Evolutionary conservation across 306 rosid genomes (phyloP).

Genomic region (Medicago ruthenica): DNA sequence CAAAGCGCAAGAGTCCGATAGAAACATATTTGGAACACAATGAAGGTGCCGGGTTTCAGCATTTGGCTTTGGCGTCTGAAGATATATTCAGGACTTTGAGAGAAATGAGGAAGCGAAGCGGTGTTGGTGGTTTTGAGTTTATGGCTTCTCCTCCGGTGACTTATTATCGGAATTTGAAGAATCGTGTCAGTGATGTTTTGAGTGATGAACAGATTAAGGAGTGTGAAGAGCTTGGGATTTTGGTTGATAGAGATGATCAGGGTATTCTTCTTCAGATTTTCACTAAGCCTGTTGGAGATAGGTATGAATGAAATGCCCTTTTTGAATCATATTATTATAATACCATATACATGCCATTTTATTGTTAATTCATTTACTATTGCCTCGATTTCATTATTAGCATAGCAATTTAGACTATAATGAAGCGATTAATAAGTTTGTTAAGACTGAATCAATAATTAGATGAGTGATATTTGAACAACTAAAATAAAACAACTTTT

Average conservation of each 20-base stretch:
- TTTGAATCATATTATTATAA: neutral
- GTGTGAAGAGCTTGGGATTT: slow-evolving; percentile 87
- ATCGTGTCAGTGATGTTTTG: slow-evolving; percentile 69
- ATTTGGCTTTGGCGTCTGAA: slow-evolving; percentile 62
- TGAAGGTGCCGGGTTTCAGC: slow-evolving; percentile 92
- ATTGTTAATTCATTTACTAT: neutral
- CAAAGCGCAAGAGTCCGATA: slow-evolving; percentile 89
- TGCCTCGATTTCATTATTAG: neutral
- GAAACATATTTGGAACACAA: slow-evolving; percentile 93
- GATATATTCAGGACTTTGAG: slow-evolving; percentile 75
- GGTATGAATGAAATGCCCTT: slow-evolving; percentile 44
- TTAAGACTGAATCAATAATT: no score
- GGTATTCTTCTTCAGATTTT: slow-evolving; percentile 93
- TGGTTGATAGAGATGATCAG: slow-evolving; percentile 85
- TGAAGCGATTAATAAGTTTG: neutral
- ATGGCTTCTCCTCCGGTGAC: slow-evolving; percentile 94
- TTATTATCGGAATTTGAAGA: slow-evolving; percentile 70
- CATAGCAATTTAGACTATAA: neutral
- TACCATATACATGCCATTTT: neutral
- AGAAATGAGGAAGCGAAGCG: slow-evolving; percentile 78
- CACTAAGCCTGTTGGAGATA: slow-evolving; percentile 91
- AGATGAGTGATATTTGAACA: no score
- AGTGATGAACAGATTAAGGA: slow-evolving; percentile 70
- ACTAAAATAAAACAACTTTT: no score
- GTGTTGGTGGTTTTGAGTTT: slow-evolving; percentile 80